Conservation (phyloP, 2,329 filamentous ascomycete genomes). For the Nemania sp. region DNA sequence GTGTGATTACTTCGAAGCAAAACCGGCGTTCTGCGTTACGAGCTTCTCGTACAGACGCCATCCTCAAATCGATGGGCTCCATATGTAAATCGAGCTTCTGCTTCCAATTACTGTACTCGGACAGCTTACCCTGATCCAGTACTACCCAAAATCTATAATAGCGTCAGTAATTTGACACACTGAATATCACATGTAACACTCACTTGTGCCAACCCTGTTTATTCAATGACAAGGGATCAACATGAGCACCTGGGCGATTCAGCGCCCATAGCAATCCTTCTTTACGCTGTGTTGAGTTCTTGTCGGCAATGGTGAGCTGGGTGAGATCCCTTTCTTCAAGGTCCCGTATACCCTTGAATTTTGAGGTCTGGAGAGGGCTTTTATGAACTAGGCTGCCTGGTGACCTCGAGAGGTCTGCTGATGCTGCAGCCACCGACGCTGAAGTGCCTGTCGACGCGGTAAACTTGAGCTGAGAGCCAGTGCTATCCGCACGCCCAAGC, state of each 20-base stretch:
- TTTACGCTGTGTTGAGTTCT: constrained; percentile 73
- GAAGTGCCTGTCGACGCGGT: constrained; percentile 53
- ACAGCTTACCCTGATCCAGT: constrained; percentile 91
- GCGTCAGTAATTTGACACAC: constrained; percentile 18
- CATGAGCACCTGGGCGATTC: constrained; percentile 89
- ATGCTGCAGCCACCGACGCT: constrained; percentile 37
- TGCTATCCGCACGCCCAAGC: constrained; percentile 73
- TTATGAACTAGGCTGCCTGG: constrained; percentile 57
- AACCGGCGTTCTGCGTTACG: constrained; percentile 93
- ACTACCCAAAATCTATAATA: constrained; percentile 89
- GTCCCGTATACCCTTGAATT: constrained; percentile 91
- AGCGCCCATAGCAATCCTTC: constrained; percentile 95
- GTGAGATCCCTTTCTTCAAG: constrained; percentile 79
- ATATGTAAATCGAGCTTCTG: constrained; percentile 95
- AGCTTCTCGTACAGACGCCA: constrained; percentile 95
- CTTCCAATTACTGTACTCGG: constrained; percentile 99
- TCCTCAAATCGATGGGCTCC: constrained; percentile 94
- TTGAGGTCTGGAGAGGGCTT: constrained; percentile 57
- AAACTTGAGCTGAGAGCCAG: constrained; percentile 66
- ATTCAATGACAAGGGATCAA: constrained; percentile 91
- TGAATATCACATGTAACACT: constrained; percentile 42
- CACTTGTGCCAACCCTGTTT: constrained; percentile 99
- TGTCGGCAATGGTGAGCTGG: constrained; percentile 56
- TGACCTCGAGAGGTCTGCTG: constrained; percentile 57
- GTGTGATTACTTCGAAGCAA: constrained; percentile 98